Base-by-base conservation (phyloP, 345 rosid species). In the Populus deltoides region DNA sequence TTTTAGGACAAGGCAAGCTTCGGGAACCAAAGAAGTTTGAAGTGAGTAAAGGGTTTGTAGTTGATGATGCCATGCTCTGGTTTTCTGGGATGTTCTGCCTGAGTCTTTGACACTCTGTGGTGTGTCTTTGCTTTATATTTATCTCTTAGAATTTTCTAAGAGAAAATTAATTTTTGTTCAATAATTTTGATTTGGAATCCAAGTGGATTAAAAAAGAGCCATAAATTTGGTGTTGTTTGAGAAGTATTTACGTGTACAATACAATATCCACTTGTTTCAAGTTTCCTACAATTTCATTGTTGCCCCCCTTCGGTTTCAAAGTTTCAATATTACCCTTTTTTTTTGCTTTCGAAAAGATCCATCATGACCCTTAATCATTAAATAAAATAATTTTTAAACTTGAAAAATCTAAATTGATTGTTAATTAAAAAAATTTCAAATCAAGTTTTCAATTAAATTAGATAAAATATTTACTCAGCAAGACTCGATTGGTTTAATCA, bases 1-100 rank as follows among this genome's bases (percentile, higher is more conserved):
- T 86, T 85, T 89, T 91, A 2, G 92, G 88, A 57, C 89, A 87
- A 38, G 85, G 71, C 5, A 82, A 57, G 36, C 78, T 80, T 69
- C 78, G 80, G 53, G 89, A 68, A 75, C 87, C 87, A 33, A 78
- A 77, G 80, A 88, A 83, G 70, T 78, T 82, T 1, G 91, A 88
- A 43, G 86, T 86, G 68, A 84, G 88, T 17, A 88, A 71, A 10
- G 89, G 63, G 45, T 80, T 87, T 18, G 65, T 18, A 16, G 83
- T 66, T 20, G 83, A 66, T 5, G 92, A 69, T 22, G 89, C 86
- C 88, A 85, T 85, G 62, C 76, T 67, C 63, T 71, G 22, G 49
- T 29, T n/a, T 57, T 59, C 29, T 9, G 53, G 59, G 68, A 24
- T 45, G 36, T 31, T 66, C 7, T 53, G 59, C 6, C 22, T 18